Base-by-base conservation (phyloP, 257 asterid species). In the Echites panduratus region DNA sequence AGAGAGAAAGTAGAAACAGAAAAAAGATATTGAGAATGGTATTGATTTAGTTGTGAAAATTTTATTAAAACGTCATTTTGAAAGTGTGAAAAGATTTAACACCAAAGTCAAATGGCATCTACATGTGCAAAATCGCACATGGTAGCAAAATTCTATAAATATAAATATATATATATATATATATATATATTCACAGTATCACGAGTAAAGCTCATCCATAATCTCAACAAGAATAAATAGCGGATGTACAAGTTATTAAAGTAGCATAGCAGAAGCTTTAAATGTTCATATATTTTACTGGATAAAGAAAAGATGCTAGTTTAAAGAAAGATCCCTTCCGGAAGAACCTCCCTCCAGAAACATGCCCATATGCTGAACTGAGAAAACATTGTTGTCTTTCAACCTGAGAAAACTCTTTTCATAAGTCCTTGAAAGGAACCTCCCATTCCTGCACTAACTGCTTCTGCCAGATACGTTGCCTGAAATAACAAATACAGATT, bases 371-470 rank as follows among this genome's bases (percentile, higher is more conserved):
- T 27, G 66, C 98, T 67, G 95, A 95, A 53, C 89, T 85, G 38
- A 1, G 38, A 32, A 32, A 32, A 32, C 38, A 32, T 32, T 32
- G 2, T 3, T 22, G 68, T 49, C 70, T 66, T 78, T 93, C 80
- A 87, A 64, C 80, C 70, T 66, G 62, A 82, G 76, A 92, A 81
- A 70, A 88, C 70, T 54, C 66, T 84, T 79, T 81, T 86, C 76
- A 91, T 43, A 68, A 91, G 61, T 38, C 93, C 98, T 77, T 87
- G 90, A 64, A 86, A 54, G 47, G 93, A 82, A 71, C 93, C 90
- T 68, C 99, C 99, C 86, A 90, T 81, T 72, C 98, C 98, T 67
- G 95, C 96, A 53, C 89, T 85, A 75, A 94, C 86, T 47, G 99
- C 88, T 84, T 91, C 97, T 16, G 93, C 96, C 82, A 94, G 79